Base-by-base conservation (phyloP, 2,329 filamentous ascomycete species). In the Cladosporium phlei region DNA sequence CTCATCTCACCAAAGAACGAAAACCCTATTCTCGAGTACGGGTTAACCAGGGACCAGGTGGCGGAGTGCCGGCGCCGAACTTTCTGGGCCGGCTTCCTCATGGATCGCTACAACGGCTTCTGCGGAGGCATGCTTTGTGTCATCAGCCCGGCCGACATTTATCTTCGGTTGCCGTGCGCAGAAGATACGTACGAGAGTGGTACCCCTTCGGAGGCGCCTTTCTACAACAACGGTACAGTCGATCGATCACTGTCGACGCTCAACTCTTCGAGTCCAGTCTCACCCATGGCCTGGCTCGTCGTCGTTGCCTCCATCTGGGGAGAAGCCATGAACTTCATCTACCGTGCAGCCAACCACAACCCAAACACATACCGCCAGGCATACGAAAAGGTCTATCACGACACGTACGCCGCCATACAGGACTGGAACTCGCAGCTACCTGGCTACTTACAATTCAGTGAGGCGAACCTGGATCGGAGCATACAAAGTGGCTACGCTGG, bases 61-160 rank as follows among this genome's bases (percentile, higher is more conserved):
- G 74, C 76, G 19, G 85, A 89, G 64, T 83, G 82, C 55, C 75
- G 80, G 50, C 75, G 84, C 52, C 74, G 85, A 47, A 87, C 83
- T 0, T 83, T 87, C 58, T 89, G 84, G 84, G 78, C 80, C 21
- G 76, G 80, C 42, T 86, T 83, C 55, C 68, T 87, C 55, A 75
- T 86, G 62, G 85, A 88, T 68, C 77, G 82, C 38, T 77, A 83
- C 50, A 80, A 78, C 38, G 77, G 77, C 11, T 74, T 80, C 50
- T 80, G 67, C 39, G 66, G 66, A 47, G 66, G 80, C 22, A 66
- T 66, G 14, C 57, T 67, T 5, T 77, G 72, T 38, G 74, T 78
- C 51, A 73, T 87, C 49, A 77, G 79, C 38, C 69, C 77, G 4
- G 77, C 84, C 51, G 80, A 87, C 50, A 76, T 85, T 32, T 83